phyloP scores from a whole-genome alignment of 2,329 filamentous ascomycete species.

The Botrytis deweyae region DNA sequence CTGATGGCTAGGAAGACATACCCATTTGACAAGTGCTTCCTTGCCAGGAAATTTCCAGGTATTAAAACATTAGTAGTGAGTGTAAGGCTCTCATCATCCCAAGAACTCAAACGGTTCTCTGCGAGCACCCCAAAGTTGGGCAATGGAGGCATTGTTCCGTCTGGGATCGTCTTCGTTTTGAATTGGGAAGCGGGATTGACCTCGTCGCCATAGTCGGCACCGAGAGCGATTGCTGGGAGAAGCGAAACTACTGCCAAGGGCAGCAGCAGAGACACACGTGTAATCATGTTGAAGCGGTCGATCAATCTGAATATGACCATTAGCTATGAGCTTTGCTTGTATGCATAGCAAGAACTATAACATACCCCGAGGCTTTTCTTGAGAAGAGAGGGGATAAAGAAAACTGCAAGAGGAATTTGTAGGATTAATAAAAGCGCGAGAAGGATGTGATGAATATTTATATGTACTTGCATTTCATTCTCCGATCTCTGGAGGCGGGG shows the following conservation, averaged over 20 bases:
- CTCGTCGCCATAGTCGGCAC: slow-evolving; percentile 16
- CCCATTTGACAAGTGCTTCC: slow-evolving; percentile 27
- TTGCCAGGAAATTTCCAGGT: slow-evolving; percentile 24
- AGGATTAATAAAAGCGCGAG: background rate
- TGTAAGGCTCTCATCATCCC: slow-evolving; percentile 12
- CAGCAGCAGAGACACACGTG: background rate
- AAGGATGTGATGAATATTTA: background rate
- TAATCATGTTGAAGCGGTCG: background rate
- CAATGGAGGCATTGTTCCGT: slow-evolving; percentile 18
- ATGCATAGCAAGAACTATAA: no score
- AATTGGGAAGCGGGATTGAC: slow-evolving; percentile 22
- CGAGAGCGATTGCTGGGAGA: background rate
- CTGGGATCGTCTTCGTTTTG: slow-evolving; percentile 22
- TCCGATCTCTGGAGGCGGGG: background rate
- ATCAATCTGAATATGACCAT: background rate
- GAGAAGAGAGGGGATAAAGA: background rate
- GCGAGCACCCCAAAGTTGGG: slow-evolving; percentile 17
- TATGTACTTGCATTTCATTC: background rate
- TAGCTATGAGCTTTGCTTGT: background rate
- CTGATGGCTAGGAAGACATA: slow-evolving; percentile 16
- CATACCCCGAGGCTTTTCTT: background rate
- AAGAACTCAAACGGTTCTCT: slow-evolving; percentile 11
- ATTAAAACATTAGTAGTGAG: slow-evolving; percentile 21
- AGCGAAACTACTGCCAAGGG: background rate
- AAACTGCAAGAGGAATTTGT: background rate